phyloP scores from a whole-genome alignment of 352 stramenopile genomes.

The Phytophthora pini region DNA sequence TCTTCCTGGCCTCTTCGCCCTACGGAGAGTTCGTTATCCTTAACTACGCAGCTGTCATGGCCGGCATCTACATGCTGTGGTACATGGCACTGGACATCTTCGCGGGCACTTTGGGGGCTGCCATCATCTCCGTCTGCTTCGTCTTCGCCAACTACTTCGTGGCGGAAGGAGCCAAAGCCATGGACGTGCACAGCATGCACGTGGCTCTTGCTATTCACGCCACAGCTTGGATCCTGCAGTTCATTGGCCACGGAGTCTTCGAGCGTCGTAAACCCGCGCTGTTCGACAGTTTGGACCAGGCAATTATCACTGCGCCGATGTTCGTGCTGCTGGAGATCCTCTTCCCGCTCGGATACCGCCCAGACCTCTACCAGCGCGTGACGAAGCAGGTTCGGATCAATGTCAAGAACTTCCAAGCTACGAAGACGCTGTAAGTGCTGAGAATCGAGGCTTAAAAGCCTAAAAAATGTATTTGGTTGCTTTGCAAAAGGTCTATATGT shows the following conservation, averaged over 20 bases:
- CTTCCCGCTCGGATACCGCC: slow-evolving; percentile 82
- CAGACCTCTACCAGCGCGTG: slow-evolving; percentile 69
- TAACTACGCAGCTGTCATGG: slow-evolving; percentile 69
- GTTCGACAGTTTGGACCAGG: slow-evolving; percentile 88
- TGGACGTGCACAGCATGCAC: slow-evolving; percentile 62
- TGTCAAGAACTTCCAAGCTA: slow-evolving; percentile 61
- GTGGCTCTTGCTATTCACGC: slow-evolving; percentile 67
- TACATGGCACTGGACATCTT: slow-evolving; percentile 78
- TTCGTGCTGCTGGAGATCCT: slow-evolving; percentile 90
- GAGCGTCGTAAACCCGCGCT: slow-evolving; percentile 88
- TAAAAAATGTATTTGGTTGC: slow-evolving; percentile 12
- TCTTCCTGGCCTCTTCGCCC: slow-evolving; percentile 38
- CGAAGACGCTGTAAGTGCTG: slow-evolving; percentile 40
- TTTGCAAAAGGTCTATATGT: slow-evolving; percentile 13
- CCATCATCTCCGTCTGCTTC: slow-evolving; percentile 58
- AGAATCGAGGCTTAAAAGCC: neutral
- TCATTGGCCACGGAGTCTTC: slow-evolving; percentile 88
- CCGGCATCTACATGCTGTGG: slow-evolving; percentile 80
- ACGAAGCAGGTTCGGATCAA: slow-evolving; percentile 69
- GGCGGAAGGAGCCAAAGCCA: slow-evolving; percentile 34
- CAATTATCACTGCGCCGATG: slow-evolving; percentile 83
- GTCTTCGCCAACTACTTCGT: slow-evolving; percentile 73
- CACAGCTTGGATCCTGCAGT: slow-evolving; percentile 72
- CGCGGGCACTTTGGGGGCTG: slow-evolving; percentile 64
- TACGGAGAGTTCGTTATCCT: slow-evolving; percentile 63